These are phyloP conservation scores for Botrytis fabae DNA, from an alignment of 2,329 filamentous ascomycete genomes.

Conservation along the genomic window DNA sequence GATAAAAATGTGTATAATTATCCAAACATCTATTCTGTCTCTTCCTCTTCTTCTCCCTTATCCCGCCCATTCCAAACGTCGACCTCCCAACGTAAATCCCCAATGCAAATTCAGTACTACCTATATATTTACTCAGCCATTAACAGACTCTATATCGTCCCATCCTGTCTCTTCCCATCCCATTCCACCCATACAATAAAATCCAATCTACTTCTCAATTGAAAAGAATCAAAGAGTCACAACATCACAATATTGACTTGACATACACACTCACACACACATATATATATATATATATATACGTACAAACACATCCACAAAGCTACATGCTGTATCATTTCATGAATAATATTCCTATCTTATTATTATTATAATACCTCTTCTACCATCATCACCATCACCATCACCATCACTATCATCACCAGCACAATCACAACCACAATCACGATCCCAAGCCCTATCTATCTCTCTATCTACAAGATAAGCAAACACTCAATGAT, in stretches of 20 bases:
- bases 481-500: no score
- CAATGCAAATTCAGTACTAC: no score
- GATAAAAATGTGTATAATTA: neutral
- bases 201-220: neutral
- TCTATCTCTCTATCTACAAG: neutral
- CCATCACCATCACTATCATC: neutral
- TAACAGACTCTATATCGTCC: neutral
- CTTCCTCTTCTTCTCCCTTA: neutral
- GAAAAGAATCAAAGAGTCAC: no score
- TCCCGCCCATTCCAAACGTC: fast-evolving
- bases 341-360: neutral
- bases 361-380: neutral
- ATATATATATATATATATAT: neutral
- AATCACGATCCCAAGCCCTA: neutral
- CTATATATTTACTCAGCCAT: neutral
- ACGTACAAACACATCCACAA: neutral
- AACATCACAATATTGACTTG: no score
- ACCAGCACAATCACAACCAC: neutral
- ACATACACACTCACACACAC: neutral
- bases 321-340: neutral
- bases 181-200: neutral
- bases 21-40: neutral
- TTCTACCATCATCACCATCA: no score
- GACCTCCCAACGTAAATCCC: no score
- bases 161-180: neutral